Evolutionary conservation across 495 filamentous ascomycete genomes (phyloP).

Genomic region (Aspergillus hancockii): DNA sequence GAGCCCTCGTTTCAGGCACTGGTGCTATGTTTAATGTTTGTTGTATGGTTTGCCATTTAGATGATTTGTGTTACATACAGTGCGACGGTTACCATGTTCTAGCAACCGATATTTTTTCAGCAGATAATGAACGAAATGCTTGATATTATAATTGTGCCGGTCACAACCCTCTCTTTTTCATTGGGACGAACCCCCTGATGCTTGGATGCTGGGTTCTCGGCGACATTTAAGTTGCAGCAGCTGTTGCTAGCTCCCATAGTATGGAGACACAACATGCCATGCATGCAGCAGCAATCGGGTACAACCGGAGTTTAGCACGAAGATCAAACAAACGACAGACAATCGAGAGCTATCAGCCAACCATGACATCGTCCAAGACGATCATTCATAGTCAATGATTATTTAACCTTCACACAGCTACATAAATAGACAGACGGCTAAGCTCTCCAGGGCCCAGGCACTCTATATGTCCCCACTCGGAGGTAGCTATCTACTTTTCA

Average conservation of each 20-base stretch:
- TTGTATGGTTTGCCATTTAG: neutral
- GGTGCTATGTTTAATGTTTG: slow-evolving; percentile 1
- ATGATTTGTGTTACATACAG: slow-evolving; percentile 1
- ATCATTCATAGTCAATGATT: no score
- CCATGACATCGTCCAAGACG: no score
- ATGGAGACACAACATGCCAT: neutral
- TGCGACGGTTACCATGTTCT: neutral
- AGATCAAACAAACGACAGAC: no score
- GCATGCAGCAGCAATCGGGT: neutral
- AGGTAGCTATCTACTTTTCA: neutral
- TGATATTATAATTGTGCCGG: neutral
- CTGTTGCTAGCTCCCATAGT: neutral
- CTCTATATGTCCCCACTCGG: neutral
- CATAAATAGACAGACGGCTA: no score
- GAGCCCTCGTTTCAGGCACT: neutral
- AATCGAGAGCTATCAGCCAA: no score
- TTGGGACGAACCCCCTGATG: neutral
- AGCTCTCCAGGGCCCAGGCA: no score
- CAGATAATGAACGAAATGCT: slow-evolving; percentile 1
- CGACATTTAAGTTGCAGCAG: neutral
- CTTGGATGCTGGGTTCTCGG: neutral
- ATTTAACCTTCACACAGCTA: no score
- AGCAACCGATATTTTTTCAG: neutral
- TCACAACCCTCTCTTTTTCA: neutral
- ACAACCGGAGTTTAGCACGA: neutral